phyloP scores from a whole-genome alignment of 352 stramenopile species.

The Globisporangium camurandrum region DNA sequence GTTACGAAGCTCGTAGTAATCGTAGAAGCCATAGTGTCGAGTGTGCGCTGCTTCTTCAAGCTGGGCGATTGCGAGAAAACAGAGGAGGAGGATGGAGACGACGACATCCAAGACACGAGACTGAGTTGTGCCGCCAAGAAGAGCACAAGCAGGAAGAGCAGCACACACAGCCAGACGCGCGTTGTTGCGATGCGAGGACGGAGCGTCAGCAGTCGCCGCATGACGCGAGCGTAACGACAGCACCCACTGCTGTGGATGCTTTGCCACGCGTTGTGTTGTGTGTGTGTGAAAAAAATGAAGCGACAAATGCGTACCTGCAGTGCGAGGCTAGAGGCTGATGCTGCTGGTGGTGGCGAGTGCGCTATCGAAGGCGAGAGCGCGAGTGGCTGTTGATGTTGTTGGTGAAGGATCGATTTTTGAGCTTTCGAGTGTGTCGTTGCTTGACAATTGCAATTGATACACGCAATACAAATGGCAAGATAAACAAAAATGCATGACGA shows the following conservation, averaged over 20 bases:
- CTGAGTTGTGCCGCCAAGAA: constrained; percentile 6
- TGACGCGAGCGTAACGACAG: background rate
- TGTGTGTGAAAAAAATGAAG: too few relatives aligned
- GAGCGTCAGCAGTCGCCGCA: background rate
- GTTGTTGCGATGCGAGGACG: background rate
- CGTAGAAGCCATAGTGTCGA: constrained; percentile 1
- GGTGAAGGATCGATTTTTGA: too few relatives aligned
- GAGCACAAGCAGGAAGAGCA: background rate
- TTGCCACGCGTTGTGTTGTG: background rate
- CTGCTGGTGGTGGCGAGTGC: background rate
- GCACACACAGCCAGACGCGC: background rate
- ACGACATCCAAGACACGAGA: constrained; percentile 4
- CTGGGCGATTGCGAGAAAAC: too few relatives aligned
- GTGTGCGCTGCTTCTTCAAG: constrained; percentile 8
- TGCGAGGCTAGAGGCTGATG: too few relatives aligned
- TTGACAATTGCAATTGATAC: too few relatives aligned
- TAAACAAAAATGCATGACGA: too few relatives aligned
- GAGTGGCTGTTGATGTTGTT: background rate
- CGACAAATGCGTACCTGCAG: background rate
- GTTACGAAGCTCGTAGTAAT: constrained; percentile 51
- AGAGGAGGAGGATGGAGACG: background rate
- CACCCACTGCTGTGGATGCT: background rate
- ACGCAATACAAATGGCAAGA: too few relatives aligned
- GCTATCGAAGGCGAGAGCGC: background rate
- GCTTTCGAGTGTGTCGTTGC: too few relatives aligned